A percentile compares a stretch with the other conserved stretches of the same genome.
Conservation (phyloP, 371 early-diverging fungal genomes). For the Mortierella sp. region DNA sequence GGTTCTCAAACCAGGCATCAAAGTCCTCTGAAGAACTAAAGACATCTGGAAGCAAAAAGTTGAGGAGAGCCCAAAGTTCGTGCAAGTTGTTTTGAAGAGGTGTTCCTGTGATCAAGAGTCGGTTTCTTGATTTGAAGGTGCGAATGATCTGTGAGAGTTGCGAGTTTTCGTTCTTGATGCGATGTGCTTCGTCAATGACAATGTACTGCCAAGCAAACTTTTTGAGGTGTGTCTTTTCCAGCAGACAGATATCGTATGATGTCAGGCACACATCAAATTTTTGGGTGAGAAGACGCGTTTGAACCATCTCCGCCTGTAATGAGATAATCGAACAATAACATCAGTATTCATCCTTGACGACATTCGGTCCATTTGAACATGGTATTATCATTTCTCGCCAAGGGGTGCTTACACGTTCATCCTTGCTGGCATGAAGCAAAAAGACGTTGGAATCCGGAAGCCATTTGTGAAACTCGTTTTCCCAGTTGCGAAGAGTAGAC, state of each 20-base stretch:
- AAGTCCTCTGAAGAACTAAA: conserved; percentile 95
- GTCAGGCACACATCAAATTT: conserved; percentile 97
- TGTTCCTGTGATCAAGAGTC: conserved; percentile 98
- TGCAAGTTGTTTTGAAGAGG: conserved; percentile 99
- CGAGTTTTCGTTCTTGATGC: conserved; percentile 99
- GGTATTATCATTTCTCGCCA: not conserved
- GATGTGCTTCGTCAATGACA: conserved; percentile 99
- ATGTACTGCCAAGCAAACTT: conserved; percentile 94
- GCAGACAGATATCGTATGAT: conserved; percentile 97
- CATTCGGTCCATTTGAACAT: not conserved
- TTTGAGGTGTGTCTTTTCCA: conserved; percentile 87
- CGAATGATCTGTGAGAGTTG: conserved; percentile 93
- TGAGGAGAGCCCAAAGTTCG: conserved; percentile 99
- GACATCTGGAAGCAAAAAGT: conserved; percentile 97
- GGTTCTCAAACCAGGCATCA: conserved; percentile 88
- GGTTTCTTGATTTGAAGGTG: conserved; percentile 85
- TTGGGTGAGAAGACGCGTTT: conserved; percentile 63
- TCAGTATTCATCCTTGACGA: not conserved
- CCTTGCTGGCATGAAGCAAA: conserved; percentile 94
- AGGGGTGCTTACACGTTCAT: conserved; percentile 72
- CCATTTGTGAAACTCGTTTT: conserved; percentile 94
- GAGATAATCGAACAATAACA: conserved; percentile 2
- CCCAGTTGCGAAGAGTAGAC: conserved; percentile 98
- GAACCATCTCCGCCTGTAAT: conserved; percentile 65
- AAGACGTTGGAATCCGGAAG: conserved; percentile 91